Evolutionary conservation across 345 rosid genomes (phyloP).

Genomic region (Raphanus sativus): DNA sequence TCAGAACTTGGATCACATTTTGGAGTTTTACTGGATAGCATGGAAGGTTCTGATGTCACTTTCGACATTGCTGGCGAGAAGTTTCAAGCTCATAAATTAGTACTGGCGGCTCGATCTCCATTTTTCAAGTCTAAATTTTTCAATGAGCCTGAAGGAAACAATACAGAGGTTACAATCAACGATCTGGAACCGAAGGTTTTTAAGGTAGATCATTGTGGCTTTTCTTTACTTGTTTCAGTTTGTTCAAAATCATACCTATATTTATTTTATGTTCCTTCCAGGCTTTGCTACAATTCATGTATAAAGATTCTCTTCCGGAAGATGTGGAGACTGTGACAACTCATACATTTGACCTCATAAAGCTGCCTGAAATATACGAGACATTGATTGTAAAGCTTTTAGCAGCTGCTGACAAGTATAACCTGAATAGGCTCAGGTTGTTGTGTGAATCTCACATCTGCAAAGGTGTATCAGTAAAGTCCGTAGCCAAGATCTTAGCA

Average conservation of each 20-base stretch:
- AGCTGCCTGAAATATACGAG: constrained; percentile 62
- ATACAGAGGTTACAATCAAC: constrained; percentile 53
- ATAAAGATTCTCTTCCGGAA: constrained; percentile 75
- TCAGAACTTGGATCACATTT: constrained; percentile 77
- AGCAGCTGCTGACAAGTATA: constrained; percentile 84
- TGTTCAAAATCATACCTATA: neutral
- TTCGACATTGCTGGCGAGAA: constrained; percentile 73
- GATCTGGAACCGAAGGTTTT: constrained; percentile 83
- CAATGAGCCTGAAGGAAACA: constrained; percentile 58
- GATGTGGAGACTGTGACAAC: constrained; percentile 51
- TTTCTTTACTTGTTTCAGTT: constrained; percentile 11
- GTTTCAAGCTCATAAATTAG: constrained; percentile 79
- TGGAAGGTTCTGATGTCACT: constrained; percentile 70
- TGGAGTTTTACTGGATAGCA: constrained; percentile 66
- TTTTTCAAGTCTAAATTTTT: constrained; percentile 87
- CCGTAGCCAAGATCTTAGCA: constrained; percentile 86
- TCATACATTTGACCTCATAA: constrained; percentile 39
- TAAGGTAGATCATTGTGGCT: constrained; percentile 53
- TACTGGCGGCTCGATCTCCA: constrained; percentile 93
- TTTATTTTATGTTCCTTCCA: constrained; percentile 48
- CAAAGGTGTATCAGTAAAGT: constrained; percentile 66
- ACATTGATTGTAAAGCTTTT: constrained; percentile 61
- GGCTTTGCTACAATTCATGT: constrained; percentile 88
- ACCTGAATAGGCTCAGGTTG: constrained; percentile 73
- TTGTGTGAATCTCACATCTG: constrained; percentile 87